Evolutionary conservation across 2,329 filamentous ascomycete species (phyloP).

Genomic region (Fusarium continuum): DNA sequence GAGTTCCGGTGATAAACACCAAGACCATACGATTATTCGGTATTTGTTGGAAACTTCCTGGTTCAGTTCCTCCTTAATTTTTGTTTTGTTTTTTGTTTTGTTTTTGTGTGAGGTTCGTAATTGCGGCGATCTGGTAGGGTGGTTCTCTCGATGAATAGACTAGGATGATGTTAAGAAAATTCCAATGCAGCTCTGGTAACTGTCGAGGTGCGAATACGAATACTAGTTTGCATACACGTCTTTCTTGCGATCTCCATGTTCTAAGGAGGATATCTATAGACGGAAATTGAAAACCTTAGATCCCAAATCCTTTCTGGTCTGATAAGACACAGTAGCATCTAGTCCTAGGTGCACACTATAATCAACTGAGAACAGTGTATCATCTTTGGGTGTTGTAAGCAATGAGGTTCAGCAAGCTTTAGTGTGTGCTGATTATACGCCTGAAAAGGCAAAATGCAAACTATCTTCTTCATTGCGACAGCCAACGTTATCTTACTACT

Average conservation of each 20-base stretch:
- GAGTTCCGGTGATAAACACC: slow-evolving; percentile 35
- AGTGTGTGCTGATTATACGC: too few species aligned
- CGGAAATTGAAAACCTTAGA: too few species aligned
- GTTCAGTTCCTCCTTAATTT: not conserved
- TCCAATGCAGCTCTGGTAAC: not conserved
- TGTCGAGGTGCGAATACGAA: slow-evolving; percentile 29
- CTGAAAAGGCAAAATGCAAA: too few species aligned
- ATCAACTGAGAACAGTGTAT: too few species aligned
- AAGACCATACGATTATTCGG: slow-evolving; percentile 43
- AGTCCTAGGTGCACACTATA: too few species aligned
- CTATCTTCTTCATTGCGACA: too few species aligned
- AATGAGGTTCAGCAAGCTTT: too few species aligned
- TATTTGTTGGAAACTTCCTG: slow-evolving; percentile 34
- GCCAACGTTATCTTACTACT: too few species aligned
- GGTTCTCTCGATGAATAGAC: not conserved
- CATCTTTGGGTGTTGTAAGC: too few species aligned
- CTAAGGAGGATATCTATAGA: not conserved
- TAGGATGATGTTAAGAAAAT: not conserved
- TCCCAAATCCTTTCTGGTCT: too few species aligned
- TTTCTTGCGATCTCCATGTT: not conserved
- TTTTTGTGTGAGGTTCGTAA: not conserved
- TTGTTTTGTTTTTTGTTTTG: too few species aligned
- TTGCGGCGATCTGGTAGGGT: slow-evolving; percentile 13
- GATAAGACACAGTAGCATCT: too few species aligned
- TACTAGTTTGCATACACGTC: not conserved